Percentiles rank a stretch among this genome's conserved stretches.
Evolutionary conservation across 495 filamentous ascomycete genomes (phyloP).

Genomic region (Parathielavia hyrcaniae): DNA sequence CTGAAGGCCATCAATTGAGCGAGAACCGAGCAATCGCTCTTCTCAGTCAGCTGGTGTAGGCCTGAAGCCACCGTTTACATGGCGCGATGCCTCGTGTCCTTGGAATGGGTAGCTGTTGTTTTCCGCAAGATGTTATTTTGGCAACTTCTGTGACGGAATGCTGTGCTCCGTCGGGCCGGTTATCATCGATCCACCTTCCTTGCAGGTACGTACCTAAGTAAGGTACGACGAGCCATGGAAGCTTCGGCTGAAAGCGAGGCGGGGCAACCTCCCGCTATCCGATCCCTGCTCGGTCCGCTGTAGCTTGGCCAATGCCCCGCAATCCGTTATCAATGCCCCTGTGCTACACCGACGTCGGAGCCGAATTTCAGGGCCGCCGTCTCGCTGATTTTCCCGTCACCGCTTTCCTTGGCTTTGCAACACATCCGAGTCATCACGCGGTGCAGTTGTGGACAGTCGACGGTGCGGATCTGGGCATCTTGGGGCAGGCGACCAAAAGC

Average conservation of each 20-base stretch:
- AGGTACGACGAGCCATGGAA: too few relatives aligned
- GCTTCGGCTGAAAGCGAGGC: constrained; percentile 11
- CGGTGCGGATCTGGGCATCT: background rate
- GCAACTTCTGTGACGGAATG: too few relatives aligned
- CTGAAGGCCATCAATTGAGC: constrained; percentile 18
- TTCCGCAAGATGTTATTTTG: too few relatives aligned
- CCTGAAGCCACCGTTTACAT: background rate
- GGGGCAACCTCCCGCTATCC: background rate
- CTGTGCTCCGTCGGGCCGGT: too few relatives aligned
- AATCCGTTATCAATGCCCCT: constrained; percentile 17
- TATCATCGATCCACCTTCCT: too few relatives aligned
- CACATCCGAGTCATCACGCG: background rate
- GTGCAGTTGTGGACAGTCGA: background rate
- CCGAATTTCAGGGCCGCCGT: constrained; percentile 13
- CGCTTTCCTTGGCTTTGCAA: constrained; percentile 15
- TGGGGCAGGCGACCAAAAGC: background rate
- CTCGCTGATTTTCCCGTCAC: constrained; percentile 15
- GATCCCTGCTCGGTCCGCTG: constrained; percentile 1
- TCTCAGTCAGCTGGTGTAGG: background rate
- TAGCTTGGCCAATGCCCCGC: constrained; percentile 13
- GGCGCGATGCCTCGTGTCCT: too few relatives aligned
- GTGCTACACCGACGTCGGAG: constrained; percentile 23
- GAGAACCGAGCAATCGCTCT: background rate
- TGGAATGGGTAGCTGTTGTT: too few relatives aligned
- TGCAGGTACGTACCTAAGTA: too few relatives aligned